Conservation (phyloP, 202 grass and related monocot species). For the Zizania palustris region DNA sequence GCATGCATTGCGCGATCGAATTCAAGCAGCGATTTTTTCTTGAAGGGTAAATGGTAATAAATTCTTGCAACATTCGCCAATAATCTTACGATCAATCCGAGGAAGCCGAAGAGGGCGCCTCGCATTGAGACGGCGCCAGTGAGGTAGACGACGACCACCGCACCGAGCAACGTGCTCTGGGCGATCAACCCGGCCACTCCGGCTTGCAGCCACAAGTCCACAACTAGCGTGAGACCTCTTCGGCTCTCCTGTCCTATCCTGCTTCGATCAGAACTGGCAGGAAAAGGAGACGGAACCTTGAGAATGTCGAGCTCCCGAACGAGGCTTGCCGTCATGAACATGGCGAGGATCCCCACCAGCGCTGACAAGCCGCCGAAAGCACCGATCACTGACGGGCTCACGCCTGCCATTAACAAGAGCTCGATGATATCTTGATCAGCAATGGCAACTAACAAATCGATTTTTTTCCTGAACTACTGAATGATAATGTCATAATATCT, state of each 20-base stretch:
- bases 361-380: constrained; percentile 54
- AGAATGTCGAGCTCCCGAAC: constrained; percentile 59
- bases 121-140: constrained; percentile 28
- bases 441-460: background rate
- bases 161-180: constrained; percentile 51
- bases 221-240: too few relatives aligned
- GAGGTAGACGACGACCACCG: constrained; percentile 44
- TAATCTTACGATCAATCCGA: constrained; percentile 48
- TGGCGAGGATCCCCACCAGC: constrained; percentile 51
- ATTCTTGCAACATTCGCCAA: background rate
- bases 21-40: too few relatives aligned
- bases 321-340: constrained; percentile 45
- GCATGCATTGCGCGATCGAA: background rate
- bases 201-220: constrained; percentile 39
- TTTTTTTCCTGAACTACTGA: too few relatives aligned
- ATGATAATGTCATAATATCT: too few relatives aligned
- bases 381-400: constrained; percentile 46
- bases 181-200: constrained; percentile 55
- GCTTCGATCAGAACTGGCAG: background rate
- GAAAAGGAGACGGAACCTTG: constrained; percentile 19
- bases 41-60: too few relatives aligned
- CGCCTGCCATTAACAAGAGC: constrained; percentile 23
- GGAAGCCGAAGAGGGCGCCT: constrained; percentile 43
- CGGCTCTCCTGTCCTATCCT: too few relatives aligned
- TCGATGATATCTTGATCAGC: background rate